Evolutionary conservation across 2,329 filamentous ascomycete species (phyloP), one percentile per base, ranked within the genome.

Genomic region (Fusarium devonianum): DNA sequence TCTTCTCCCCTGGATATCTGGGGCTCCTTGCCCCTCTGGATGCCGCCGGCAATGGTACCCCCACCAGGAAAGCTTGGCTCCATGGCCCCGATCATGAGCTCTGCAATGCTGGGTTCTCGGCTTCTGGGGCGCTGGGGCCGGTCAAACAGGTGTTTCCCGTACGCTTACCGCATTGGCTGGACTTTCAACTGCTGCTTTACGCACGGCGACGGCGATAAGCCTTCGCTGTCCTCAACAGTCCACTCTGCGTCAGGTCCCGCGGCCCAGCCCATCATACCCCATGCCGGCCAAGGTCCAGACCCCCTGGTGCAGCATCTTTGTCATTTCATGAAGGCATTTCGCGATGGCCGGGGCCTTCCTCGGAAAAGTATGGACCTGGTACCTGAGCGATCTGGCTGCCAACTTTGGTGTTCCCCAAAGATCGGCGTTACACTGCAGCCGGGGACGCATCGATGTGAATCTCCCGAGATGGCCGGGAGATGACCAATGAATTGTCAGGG

Each of bases 351-450:
- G 44, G 26, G 8, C n/a, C 12, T 38, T 38, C 11, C n/a, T 37
- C 17, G 19, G 43, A 39, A 42, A 12, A 16, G 10, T 13, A 32
- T 44, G 30, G 7, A 51, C 37, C 26, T 32, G 13, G 8, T 39
- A 37, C 35, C 37, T 26, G 18, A n/a, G n/a, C n/a, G n/a, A 22
- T 44, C 41, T 48, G 4, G 39, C n/a, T n/a, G n/a, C n/a, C 29
- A 35, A 14, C 30, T 28, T 7, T 34, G 12, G 33, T 42, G 55
- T 26, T 46, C 22, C 34, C 41, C 34, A 41, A 33, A 13, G 51
- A 58, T 59, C 56, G 41, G 49, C 36, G 56, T 58, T 58, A 53
- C 56, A 58, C 51, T 42, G 56, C 56, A 56, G 53, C 52, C 47
- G 33, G 19, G 30, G 53, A 56, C 49, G 38, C 53, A 57, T 38